These are phyloP conservation scores for Phytopythium montanum DNA, from an alignment of 352 stramenopile genomes.

Conservation along the genomic window DNA sequence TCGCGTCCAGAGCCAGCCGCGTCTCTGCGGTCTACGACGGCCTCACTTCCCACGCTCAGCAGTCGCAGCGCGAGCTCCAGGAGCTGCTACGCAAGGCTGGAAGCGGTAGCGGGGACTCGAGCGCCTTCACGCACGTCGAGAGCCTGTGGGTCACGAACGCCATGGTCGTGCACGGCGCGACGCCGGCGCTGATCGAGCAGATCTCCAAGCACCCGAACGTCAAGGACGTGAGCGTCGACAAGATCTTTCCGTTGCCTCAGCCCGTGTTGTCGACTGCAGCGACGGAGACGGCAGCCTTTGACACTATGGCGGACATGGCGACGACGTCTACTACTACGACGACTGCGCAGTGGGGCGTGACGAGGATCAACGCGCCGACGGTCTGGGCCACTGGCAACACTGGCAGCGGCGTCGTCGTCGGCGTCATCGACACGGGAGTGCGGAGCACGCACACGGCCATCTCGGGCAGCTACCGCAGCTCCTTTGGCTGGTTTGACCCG, in stretches of 20 bases:
- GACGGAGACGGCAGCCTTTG: neutral
- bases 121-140: conserved; percentile 21
- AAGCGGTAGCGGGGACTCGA: conserved; percentile 3
- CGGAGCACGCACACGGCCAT: conserved; percentile 44
- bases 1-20: conserved; percentile 23
- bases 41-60: conserved; percentile 29
- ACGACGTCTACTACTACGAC: conserved; percentile 14
- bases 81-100: conserved; percentile 20
- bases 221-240: conserved; percentile 32
- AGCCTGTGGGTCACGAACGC: conserved; percentile 71
- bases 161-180: conserved; percentile 44
- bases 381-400: conserved; percentile 49
- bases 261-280: conserved; percentile 28
- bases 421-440: conserved; percentile 60
- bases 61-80: conserved; percentile 29
- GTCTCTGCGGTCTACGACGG: conserved; percentile 27
- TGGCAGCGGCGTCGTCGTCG: conserved; percentile 48
- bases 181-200: conserved; percentile 38
- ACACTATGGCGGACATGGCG: neutral
- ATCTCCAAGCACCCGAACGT: conserved; percentile 35
- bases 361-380: conserved; percentile 40
- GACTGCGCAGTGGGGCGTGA: conserved; percentile 41
- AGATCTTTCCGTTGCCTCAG: conserved; percentile 29
- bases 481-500: conserved; percentile 61
- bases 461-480: conserved; percentile 31